These are phyloP conservation scores for Brassica nigra DNA, from an alignment of 345 rosid genomes.

Conservation along the genomic window DNA sequence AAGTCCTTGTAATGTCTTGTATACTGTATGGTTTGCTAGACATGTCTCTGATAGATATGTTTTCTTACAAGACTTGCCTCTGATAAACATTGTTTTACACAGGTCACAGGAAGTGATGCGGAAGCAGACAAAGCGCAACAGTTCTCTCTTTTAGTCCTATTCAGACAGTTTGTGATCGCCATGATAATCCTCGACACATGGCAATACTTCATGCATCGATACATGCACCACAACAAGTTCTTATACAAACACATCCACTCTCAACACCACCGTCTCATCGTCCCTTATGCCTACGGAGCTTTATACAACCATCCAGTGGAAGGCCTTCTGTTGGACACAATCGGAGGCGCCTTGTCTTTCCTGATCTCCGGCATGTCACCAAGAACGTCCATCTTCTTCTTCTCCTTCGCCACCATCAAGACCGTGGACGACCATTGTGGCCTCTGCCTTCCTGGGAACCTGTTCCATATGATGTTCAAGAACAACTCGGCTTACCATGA, in stretches of 20 bases:
- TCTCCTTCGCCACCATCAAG: constrained; percentile 76
- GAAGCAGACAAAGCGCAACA: constrained; percentile 40
- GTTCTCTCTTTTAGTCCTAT: constrained; percentile 54
- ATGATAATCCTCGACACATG: constrained; percentile 81
- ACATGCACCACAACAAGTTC: constrained; percentile 32
- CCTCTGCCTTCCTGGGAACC: constrained; percentile 68
- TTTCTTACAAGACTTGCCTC: too few relatives aligned
- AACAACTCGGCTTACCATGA: constrained; percentile 79
- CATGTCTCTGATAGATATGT: too few relatives aligned
- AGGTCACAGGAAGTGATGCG: constrained; percentile 70
- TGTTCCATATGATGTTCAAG: constrained; percentile 59
- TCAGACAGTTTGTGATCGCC: constrained; percentile 66
- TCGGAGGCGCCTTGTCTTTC: constrained; percentile 44
- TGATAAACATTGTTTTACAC: background rate
- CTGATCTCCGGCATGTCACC: constrained; percentile 81
- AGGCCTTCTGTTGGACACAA: background rate
- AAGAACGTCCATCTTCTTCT: constrained; percentile 73
- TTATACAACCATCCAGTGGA: background rate
- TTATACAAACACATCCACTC: background rate
- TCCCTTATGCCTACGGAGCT: background rate
- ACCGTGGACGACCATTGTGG: constrained; percentile 87
- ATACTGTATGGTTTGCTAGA: too few relatives aligned
- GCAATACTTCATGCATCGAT: constrained; percentile 20
- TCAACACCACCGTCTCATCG: background rate
- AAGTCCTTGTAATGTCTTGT: background rate